Percentiles rank a stretch among this genome's conserved stretches.
Conservation (phyloP, 768 basidiomycete species). For the Tricholoma furcatifolium region DNA sequence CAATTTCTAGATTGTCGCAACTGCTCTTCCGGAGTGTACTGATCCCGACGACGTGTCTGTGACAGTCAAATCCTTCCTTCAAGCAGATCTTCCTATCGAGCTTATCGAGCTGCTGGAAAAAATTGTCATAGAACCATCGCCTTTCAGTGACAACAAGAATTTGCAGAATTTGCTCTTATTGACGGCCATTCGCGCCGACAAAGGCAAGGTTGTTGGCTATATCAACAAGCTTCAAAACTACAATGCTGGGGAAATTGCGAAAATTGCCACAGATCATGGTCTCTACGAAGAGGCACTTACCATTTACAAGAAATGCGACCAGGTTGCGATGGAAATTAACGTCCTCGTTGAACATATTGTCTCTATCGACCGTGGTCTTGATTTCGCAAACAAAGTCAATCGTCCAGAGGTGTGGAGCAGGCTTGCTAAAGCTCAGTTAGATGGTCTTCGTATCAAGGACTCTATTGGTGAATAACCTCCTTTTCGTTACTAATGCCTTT, state of each 20-base stretch:
- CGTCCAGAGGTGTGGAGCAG: constrained; percentile 96
- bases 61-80: constrained; percentile 98
- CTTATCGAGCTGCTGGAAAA: constrained; percentile 97
- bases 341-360: constrained; percentile 98
- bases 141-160: constrained; percentile 97
- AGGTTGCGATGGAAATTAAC: constrained; percentile 94
- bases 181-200: constrained; percentile 96
- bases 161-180: constrained; percentile 93
- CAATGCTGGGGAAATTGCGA: constrained; percentile 91
- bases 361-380: constrained; percentile 92
- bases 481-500: background rate
- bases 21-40: constrained; percentile 94
- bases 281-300: constrained; percentile 95
- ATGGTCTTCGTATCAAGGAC: constrained; percentile 97
- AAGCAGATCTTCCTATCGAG: constrained; percentile 95
- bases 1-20: constrained; percentile 73
- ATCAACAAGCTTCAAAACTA: constrained; percentile 98
- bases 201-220: constrained; percentile 97
- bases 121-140: constrained; percentile 95
- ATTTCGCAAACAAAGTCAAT: constrained; percentile 96
- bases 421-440: constrained; percentile 97
- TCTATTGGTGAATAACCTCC: constrained; percentile 69
- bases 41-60: constrained; percentile 98
- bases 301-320: constrained; percentile 96
- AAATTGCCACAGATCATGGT: constrained; percentile 95